Conservation (phyloP, 306 rosid species). For the Sophora flavescens region DNA sequence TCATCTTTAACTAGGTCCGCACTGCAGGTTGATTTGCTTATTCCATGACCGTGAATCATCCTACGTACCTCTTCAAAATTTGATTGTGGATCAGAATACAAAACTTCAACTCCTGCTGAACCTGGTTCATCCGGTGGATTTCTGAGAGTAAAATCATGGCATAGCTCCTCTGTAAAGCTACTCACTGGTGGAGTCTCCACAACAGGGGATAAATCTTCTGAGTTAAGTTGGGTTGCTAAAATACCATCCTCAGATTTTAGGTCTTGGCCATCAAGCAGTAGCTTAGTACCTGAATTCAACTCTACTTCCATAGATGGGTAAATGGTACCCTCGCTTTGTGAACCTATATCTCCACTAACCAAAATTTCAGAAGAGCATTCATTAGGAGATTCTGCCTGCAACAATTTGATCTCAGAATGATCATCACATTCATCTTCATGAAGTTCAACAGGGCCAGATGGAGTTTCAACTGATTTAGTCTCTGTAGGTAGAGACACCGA, state of each 20-base stretch:
- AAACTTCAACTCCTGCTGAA: conserved; percentile 47
- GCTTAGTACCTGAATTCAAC: conserved; percentile 37
- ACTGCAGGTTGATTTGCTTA: conserved; percentile 45
- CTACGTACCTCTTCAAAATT: conserved; percentile 50
- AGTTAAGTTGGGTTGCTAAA: conserved; percentile 46
- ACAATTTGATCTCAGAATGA: conserved; percentile 45
- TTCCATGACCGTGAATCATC: conserved; percentile 51
- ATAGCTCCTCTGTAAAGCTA: conserved; percentile 40
- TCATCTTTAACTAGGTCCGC: conserved; percentile 48
- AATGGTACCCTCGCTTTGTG: conserved; percentile 53
- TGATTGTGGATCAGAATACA: conserved; percentile 42
- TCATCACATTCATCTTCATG: conserved; percentile 48
- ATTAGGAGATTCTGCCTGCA: conserved; percentile 49
- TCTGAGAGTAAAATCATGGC: conserved; percentile 38
- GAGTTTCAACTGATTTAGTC: conserved; percentile 49
- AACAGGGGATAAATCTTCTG: conserved; percentile 49
- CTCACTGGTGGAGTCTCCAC: conserved; percentile 39
- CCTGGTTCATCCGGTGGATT: conserved; percentile 52
- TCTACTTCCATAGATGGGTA: conserved; percentile 50
- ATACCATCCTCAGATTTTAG: conserved; percentile 45
- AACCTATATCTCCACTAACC: conserved; percentile 44
- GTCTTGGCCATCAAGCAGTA: conserved; percentile 41
- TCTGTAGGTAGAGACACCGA: conserved; percentile 39
- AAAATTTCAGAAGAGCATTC: conserved; percentile 50
- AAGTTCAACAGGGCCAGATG: conserved; percentile 37